phyloP scores from a whole-genome alignment of 2,329 filamentous ascomycete species.

The Fusarium buxicola region DNA sequence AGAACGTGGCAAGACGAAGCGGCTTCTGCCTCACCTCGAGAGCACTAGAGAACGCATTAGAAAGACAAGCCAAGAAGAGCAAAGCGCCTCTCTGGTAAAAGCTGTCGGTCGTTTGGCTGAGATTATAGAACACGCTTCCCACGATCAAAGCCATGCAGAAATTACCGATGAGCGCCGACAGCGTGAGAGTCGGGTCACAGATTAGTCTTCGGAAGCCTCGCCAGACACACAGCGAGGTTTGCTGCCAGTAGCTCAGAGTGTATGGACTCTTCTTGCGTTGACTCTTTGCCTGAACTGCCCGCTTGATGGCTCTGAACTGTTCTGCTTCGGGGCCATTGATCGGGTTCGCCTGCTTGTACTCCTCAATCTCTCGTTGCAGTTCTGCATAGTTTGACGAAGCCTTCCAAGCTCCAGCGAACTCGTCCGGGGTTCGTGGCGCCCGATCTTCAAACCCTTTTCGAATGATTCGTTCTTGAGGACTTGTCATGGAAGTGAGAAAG shows the following conservation, averaged over 20 bases:
- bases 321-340: constrained; percentile 58
- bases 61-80: constrained; percentile 62
- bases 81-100: constrained; percentile 61
- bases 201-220: constrained; percentile 54
- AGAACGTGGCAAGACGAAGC: fast-evolving
- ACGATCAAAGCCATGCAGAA: constrained; percentile 63
- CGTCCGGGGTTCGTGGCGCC: constrained; percentile 51
- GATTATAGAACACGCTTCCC: constrained; percentile 63
- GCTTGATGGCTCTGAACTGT: constrained; percentile 58
- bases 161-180: constrained; percentile 56
- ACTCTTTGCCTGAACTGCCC: constrained; percentile 59
- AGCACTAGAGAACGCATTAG: constrained; percentile 59
- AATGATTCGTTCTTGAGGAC: constrained; percentile 49
- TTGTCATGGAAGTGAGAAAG: constrained; percentile 70
- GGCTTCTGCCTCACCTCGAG: constrained; percentile 41
- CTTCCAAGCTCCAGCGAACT: constrained; percentile 53
- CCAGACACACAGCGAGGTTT: constrained; percentile 37
- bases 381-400: constrained; percentile 34
- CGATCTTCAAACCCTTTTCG: constrained; percentile 48
- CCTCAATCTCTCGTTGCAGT: constrained; percentile 62
- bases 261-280: constrained; percentile 44
- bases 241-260: constrained; percentile 40
- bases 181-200: constrained; percentile 54
- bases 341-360: constrained; percentile 55
- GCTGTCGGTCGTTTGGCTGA: constrained; percentile 54